Evolutionary conservation across 495 filamentous ascomycete genomes (phyloP).

Genomic region (Darksidea phi): DNA sequence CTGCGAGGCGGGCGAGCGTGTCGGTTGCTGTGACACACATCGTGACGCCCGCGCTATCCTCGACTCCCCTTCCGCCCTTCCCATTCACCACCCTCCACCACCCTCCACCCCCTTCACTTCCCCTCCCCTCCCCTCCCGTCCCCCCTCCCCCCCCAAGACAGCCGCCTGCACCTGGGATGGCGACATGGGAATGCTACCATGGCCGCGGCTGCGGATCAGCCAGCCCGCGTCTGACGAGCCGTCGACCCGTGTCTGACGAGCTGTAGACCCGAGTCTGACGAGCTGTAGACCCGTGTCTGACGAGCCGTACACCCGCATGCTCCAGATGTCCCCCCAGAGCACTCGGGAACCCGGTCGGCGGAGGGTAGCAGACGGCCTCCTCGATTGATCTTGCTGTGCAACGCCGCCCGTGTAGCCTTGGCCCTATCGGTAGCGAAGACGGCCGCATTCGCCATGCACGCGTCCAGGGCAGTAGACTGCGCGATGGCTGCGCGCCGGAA

Average conservation of each 20-base stretch:
- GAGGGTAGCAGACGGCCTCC: conserved; percentile 19
- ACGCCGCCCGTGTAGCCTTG: conserved; percentile 26
- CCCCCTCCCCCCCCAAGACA: neutral
- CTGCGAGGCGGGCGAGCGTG: conserved; percentile 2
- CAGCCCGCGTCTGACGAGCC: conserved; percentile 31
- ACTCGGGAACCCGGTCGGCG: conserved; percentile 3
- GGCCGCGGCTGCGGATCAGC: conserved; percentile 35
- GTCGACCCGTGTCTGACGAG: too few relatives aligned
- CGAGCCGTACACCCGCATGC: too few relatives aligned
- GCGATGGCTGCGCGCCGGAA: conserved; percentile 29
- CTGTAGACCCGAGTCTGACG: neutral
- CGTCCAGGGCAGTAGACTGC: conserved; percentile 10
- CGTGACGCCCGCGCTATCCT: conserved; percentile 21
- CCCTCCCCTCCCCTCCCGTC: too few relatives aligned
- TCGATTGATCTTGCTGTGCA: conserved; percentile 18
- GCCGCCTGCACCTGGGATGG: conserved; percentile 32
- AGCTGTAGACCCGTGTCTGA: too few relatives aligned
- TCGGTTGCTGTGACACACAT: conserved; percentile 25
- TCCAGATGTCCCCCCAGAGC: too few relatives aligned
- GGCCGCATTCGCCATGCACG: conserved; percentile 23
- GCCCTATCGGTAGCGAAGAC: conserved; percentile 23
- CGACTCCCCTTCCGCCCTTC: too few relatives aligned
- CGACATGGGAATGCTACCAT: conserved; percentile 34
- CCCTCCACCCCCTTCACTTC: too few relatives aligned
- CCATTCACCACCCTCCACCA: too few relatives aligned